Evolutionary conservation across 192 early-diverging fungal genomes (phyloP), one percentile per base, ranked within the genome.

Genomic region (Coemansia pectinata): DNA sequence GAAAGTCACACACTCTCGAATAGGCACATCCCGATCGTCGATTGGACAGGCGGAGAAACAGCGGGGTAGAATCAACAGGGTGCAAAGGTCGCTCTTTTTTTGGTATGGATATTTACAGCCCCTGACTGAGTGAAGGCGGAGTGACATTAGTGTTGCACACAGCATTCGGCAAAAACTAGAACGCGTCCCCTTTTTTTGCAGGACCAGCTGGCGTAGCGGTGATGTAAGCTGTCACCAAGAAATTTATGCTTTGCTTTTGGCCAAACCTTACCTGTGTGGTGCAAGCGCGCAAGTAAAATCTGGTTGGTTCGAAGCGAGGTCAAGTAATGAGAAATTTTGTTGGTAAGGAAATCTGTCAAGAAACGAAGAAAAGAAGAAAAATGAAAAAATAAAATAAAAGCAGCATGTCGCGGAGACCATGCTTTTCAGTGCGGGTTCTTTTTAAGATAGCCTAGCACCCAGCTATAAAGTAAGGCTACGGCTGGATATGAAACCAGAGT

Each of bases 401-500:
- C 21, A 36, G 34, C 34, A 36, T 53, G 12, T 2, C 15, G 2
- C 21, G 19, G 47, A 3, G 8, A 3, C 47, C 47, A 48, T 48
- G 47, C 21, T 21, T 48, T 48, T 48, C 47, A 48, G 6, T 8
- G 47, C 8, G 19, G 47, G 55, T 58, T 58, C 55, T 58, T 58
- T 58, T 33, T 17, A 58, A 33, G 55, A 12, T 33, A 23, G 27
- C 27, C 27, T 27, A n/a, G 19, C 19, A 5, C 0, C 27, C 23
- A 48, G 45, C 23, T 52, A 23, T 7, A 2, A 14, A 34, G 53
- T 17, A 31, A 29, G 3, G 4, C 12, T 14, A 11, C 12, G 52
- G 52, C 14, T 58, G 55, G 14, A 33, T 33, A 58, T 58, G 31
- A 58, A 58, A 58, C 55, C 55, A 58, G 11, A 55, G 52, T 55